Evolutionary conservation across 345 rosid genomes (phyloP).

Genomic region (Citrus trifoliata): DNA sequence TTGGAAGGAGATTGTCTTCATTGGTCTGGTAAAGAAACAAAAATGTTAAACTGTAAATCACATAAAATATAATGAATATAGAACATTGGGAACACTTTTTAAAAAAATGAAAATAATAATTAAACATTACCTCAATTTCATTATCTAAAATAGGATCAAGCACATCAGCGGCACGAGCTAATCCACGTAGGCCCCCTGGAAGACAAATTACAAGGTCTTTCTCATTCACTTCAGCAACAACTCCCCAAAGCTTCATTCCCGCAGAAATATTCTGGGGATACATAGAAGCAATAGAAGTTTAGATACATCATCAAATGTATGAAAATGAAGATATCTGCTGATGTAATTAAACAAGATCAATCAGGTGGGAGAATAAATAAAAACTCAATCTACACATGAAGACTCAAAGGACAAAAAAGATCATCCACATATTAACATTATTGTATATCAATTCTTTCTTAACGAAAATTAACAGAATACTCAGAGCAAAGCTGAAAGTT

Average conservation of each 20-base stretch:
- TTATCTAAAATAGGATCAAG: constrained; percentile 56
- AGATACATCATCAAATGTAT: constrained; percentile 5
- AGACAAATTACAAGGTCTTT: constrained; percentile 87
- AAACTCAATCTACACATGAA: neutral
- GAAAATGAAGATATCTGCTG: neutral
- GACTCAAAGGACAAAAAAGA: neutral
- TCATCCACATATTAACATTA: neutral
- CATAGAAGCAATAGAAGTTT: constrained; percentile 13
- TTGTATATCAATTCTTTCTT: no score
- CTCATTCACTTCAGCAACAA: constrained; percentile 85
- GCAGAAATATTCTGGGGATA: constrained; percentile 71
- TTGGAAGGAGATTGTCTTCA: constrained; percentile 50
- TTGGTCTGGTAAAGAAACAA: constrained; percentile 41
- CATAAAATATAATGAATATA: neutral
- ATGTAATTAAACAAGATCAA: neutral
- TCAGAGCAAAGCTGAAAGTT: neutral
- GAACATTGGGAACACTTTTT: neutral
- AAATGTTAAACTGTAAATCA: neutral
- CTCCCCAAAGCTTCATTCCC: constrained; percentile 97
- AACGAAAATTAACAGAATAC: neutral
- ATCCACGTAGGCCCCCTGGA: constrained; percentile 92
- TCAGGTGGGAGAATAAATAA: neutral
- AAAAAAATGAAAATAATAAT: neutral
- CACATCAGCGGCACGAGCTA: constrained; percentile 78
- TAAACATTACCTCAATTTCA: constrained; percentile 48